phyloP scores from a whole-genome alignment of 176 grass and related monocot species.

The Juncus inflexus region DNA sequence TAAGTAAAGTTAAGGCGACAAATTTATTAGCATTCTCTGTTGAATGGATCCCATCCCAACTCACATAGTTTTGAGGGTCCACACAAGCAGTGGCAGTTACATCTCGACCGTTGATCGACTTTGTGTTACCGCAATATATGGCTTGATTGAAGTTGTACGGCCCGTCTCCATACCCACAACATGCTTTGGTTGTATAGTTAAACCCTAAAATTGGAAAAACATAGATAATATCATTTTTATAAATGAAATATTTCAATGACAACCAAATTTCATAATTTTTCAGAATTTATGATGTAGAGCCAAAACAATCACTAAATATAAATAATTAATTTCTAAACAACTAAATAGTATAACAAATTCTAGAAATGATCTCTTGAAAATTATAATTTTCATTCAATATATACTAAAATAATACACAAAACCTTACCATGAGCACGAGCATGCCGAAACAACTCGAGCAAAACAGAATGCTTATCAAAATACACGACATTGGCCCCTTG shows the following conservation, averaged over 20 bases:
- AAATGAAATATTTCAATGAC: too few species aligned
- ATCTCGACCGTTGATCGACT: conserved; percentile 31
- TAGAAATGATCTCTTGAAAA: too few species aligned
- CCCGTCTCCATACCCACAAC: conserved; percentile 52
- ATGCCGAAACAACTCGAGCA: conserved; percentile 55
- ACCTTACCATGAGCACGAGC: conserved; percentile 40
- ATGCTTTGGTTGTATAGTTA: conserved; percentile 46
- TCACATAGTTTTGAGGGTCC: conserved; percentile 56
- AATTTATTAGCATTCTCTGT: conserved; percentile 58
- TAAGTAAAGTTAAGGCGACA: conserved; percentile 37
- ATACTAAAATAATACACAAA: background rate
- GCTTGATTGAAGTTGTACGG: conserved; percentile 47
- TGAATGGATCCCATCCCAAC: conserved; percentile 81
- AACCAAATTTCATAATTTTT: background rate
- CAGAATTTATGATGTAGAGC: background rate
- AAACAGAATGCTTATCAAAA: conserved; percentile 37
- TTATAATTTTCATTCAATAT: background rate
- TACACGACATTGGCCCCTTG: conserved; percentile 36
- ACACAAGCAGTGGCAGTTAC: conserved; percentile 35
- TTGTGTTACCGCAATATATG: conserved; percentile 54
- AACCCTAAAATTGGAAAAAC: conserved; percentile 39
- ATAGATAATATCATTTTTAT: background rate
- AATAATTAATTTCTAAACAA: too few species aligned
- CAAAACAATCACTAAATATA: background rate
- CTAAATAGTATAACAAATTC: too few species aligned